These are phyloP conservation scores for Pleurotus pulmonarius DNA, from an alignment of 768 basidiomycete species.

Conservation along the genomic window DNA sequence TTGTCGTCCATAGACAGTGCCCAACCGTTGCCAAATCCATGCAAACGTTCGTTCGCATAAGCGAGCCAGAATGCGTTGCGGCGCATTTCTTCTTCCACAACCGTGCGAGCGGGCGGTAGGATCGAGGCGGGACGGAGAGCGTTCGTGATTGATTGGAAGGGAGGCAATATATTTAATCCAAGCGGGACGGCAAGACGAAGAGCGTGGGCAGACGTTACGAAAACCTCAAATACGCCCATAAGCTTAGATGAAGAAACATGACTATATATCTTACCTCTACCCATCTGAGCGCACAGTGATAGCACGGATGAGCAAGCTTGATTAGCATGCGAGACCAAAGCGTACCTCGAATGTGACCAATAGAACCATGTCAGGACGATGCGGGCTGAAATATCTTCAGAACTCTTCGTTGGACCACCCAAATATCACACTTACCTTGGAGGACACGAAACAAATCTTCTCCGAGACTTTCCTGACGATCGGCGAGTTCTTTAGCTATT, in stretches of 20 bases:
- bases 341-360: conserved; percentile 67
- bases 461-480: conserved; percentile 44
- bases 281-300: conserved; percentile 45
- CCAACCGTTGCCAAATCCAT: conserved; percentile 69
- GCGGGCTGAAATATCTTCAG: conserved; percentile 36
- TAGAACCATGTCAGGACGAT: conserved; percentile 70
- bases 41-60: conserved; percentile 65
- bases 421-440: conserved; percentile 44
- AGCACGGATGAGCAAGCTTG: conserved; percentile 9
- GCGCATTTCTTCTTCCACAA: conserved; percentile 67
- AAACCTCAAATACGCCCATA: conserved; percentile 40
- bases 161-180: conserved; percentile 64
- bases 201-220: conserved; percentile 51
- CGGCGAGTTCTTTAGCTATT: conserved; percentile 46
- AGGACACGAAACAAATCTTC: conserved; percentile 54
- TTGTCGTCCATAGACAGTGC: conserved; percentile 68
- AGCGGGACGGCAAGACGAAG: conserved; percentile 61
- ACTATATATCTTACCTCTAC: conserved; percentile 48
- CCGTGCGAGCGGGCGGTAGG: conserved; percentile 52
- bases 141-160: conserved; percentile 64
- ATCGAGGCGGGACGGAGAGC: conserved; percentile 55
- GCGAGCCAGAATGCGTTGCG: conserved; percentile 74
- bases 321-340: neutral
- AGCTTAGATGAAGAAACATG: conserved; percentile 1
- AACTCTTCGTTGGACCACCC: neutral